Percentiles rank a stretch among this genome's conserved stretches.
These are phyloP conservation scores for Simplicillium aogashimaense DNA, from an alignment of 2,329 filamentous ascomycete species.

Conservation along the genomic window DNA sequence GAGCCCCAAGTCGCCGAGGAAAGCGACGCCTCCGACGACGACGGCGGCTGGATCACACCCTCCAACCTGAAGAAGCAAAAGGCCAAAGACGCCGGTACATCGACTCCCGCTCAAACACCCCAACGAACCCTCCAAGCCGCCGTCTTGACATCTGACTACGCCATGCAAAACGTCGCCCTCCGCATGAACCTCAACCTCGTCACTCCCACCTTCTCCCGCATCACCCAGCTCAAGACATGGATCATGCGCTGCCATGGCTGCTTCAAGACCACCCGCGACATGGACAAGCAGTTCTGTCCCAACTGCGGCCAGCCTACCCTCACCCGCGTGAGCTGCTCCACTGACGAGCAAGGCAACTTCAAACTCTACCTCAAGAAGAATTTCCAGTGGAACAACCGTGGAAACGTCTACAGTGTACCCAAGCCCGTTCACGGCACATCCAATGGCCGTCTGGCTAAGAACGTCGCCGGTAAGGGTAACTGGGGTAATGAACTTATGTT, in stretches of 20 bases:
- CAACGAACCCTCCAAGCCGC: constrained; percentile 70
- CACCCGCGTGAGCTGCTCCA: constrained; percentile 76
- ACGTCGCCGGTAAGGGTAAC: constrained; percentile 69
- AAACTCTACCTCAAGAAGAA: constrained; percentile 83
- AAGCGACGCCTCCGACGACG: constrained; percentile 39
- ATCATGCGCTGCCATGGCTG: constrained; percentile 89
- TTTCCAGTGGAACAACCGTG: constrained; percentile 91
- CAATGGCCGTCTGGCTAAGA: constrained; percentile 62
- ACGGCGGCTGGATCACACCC: constrained; percentile 87
- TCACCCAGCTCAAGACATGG: constrained; percentile 79
- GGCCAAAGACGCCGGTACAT: constrained; percentile 46
- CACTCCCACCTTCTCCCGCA: constrained; percentile 66
- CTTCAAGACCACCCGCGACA: constrained; percentile 76
- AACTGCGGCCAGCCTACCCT: constrained; percentile 83
- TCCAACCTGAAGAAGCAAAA: constrained; percentile 83
- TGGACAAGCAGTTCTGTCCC: constrained; percentile 84
- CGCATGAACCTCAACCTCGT: constrained; percentile 91
- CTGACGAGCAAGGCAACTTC: constrained; percentile 71
- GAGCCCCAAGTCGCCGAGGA: constrained; percentile 12
- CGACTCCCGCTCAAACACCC: constrained; percentile 37
- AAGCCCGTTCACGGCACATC: constrained; percentile 77
- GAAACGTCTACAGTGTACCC: constrained; percentile 85
- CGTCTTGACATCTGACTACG: constrained; percentile 90
- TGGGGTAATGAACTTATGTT: constrained; percentile 82
- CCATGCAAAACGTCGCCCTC: constrained; percentile 94